These are phyloP conservation scores for Mycosphaerella arachidis DNA, from an alignment of 2,329 filamentous ascomycete genomes.

Conservation along the genomic window DNA sequence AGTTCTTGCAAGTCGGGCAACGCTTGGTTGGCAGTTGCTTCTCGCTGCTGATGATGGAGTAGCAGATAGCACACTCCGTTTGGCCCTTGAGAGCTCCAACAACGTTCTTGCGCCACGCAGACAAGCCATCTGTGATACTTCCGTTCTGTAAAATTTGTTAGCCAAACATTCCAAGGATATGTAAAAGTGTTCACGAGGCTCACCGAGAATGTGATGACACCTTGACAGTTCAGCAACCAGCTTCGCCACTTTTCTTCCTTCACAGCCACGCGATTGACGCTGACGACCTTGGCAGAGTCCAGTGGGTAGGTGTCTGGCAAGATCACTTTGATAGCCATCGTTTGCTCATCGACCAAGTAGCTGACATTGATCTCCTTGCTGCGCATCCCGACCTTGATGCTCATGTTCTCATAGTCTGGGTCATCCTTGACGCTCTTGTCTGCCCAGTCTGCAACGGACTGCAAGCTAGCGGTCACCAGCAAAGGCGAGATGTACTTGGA, in stretches of 20 bases:
- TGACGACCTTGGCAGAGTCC: slow-evolving; percentile 68
- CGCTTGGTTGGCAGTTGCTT: slow-evolving; percentile 87
- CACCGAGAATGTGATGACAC: slow-evolving; percentile 84
- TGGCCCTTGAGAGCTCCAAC: slow-evolving; percentile 85
- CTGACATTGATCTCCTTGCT: slow-evolving; percentile 75
- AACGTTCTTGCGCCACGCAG: slow-evolving; percentile 82
- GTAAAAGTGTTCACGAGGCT: slow-evolving; percentile 21
- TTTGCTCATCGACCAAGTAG: slow-evolving; percentile 83
- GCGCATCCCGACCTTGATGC: slow-evolving; percentile 66
- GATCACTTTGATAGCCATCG: slow-evolving; percentile 74
- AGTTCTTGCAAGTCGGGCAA: slow-evolving; percentile 87
- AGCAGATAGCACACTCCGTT: slow-evolving; percentile 84
- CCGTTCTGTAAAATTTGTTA: slow-evolving; percentile 55
- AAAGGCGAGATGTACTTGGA: slow-evolving; percentile 72
- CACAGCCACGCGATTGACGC: slow-evolving; percentile 78
- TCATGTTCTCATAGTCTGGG: slow-evolving; percentile 50
- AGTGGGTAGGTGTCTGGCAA: slow-evolving; percentile 81
- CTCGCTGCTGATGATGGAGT: slow-evolving; percentile 85
- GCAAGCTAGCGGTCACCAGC: slow-evolving; percentile 61
- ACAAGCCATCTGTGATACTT: slow-evolving; percentile 78
- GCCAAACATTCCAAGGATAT: not conserved
- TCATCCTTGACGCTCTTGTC: slow-evolving; percentile 36
- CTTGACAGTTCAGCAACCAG: slow-evolving; percentile 84
- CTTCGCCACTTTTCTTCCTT: slow-evolving; percentile 88
- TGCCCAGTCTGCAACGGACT: slow-evolving; percentile 66